Base-by-base conservation (phyloP, 2,329 filamentous ascomycete species). In the Fusarium duplospermum region DNA sequence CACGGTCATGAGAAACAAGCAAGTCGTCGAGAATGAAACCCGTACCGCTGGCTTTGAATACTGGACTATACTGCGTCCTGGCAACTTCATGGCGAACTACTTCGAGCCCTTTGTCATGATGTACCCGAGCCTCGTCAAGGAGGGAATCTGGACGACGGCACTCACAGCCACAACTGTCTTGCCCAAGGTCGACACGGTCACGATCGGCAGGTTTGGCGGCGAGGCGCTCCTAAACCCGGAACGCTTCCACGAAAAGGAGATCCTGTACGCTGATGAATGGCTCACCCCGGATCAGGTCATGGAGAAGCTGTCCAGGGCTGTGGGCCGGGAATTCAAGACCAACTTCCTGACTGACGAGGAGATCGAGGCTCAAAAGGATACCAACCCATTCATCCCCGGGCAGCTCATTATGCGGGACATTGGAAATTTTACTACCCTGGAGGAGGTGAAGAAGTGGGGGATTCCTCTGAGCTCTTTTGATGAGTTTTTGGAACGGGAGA, bases 1-100 rank as follows among this genome's bases (percentile, higher is more conserved):
- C 7, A 77, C 69, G 8, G 60, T 83, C 3, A 67, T 86, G 5
- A 67, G 79, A 8, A 79, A 79, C 22, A 89, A 89, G 73, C 74
- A 80, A 22, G 74, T 76, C 2, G 82, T 87, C 24, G 87, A 89
- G 69, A 68, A 80, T 1, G 78, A 79, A 22, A 76, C 87, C 5
- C 78, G 81, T 22, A 63, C 73, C 10, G 76, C 79, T 1, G 82
- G 82, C 3, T 84, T 87, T 67, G 70, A 82, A 16, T 70, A 76
- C 9, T 89, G 85, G 83, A 88, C 87, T 0, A 82, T 89, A 24
- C 75, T 90, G 2, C 85, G 86, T 2, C 86, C 86, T 0, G 86
- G 84, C 2, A 84, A 82, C 73, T 89, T 90, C 80, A 87, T 88
- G 84, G 81, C 83, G 22, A 89, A 90, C 73, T 86, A 85, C 69